Evolutionary conservation across 371 early-diverging fungal genomes (phyloP).

Genomic region (Fennellomyces sp.): DNA sequence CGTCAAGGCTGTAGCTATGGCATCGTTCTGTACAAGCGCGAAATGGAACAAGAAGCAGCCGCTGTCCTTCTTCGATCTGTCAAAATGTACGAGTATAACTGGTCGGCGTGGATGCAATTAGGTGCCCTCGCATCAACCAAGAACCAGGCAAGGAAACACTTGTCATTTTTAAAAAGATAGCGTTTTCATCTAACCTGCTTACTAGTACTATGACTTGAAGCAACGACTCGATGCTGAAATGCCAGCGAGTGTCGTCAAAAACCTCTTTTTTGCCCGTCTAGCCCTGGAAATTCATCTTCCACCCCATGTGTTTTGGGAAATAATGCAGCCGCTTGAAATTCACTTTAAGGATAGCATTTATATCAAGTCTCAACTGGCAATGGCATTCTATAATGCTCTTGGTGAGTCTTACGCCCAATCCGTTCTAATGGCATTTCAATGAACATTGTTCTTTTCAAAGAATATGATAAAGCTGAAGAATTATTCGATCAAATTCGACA

Average conservation of each 20-base stretch:
- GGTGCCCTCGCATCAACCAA: constrained; percentile 53
- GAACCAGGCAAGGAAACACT: constrained; percentile 53
- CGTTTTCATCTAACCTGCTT: neutral
- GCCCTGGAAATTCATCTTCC: constrained; percentile 42
- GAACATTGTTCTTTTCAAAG: constrained; percentile 33
- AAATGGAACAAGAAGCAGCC: constrained; percentile 55
- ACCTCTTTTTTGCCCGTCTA: constrained; percentile 62
- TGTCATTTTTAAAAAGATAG: neutral
- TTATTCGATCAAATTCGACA: constrained; percentile 72
- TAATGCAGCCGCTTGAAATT: constrained; percentile 30
- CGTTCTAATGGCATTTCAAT: neutral
- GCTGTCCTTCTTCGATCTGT: constrained; percentile 68
- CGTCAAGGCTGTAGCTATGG: constrained; percentile 46
- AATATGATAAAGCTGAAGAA: constrained; percentile 69
- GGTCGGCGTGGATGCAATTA: constrained; percentile 92
- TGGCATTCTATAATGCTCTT: constrained; percentile 43
- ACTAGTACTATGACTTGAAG: constrained; percentile 28
- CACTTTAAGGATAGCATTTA: constrained; percentile 62
- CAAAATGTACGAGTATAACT: constrained; percentile 76
- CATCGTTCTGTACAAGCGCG: constrained; percentile 49
- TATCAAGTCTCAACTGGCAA: constrained; percentile 64
- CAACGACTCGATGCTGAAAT: constrained; percentile 26
- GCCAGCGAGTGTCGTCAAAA: constrained; percentile 54
- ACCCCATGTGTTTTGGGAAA: constrained; percentile 14
- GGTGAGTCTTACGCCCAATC: constrained; percentile 14